Evolutionary conservation across 176 grass and related monocot genomes (phyloP).

Genomic region (Cenchrus americanus): DNA sequence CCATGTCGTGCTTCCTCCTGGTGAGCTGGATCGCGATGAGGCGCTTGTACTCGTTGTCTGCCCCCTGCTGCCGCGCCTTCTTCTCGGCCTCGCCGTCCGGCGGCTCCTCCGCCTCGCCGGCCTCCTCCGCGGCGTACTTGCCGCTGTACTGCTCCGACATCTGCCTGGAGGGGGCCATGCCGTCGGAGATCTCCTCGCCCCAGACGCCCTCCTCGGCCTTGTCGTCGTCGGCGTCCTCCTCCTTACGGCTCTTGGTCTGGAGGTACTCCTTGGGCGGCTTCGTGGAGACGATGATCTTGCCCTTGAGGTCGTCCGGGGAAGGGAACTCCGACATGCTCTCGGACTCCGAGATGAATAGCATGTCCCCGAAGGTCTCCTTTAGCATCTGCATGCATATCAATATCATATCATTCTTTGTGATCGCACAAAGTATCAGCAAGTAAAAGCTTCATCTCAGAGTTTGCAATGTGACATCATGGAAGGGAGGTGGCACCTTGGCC

Average conservation of each 20-base stretch:
- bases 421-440: no score
- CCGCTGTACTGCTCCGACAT: slow-evolving; percentile 42
- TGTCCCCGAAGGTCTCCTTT: slow-evolving; percentile 63
- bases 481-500: slow-evolving; percentile 53
- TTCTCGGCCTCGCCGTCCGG: slow-evolving; percentile 43
- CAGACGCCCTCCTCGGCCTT: slow-evolving; percentile 47
- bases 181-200: slow-evolving; percentile 65
- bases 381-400: slow-evolving; percentile 66
- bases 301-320: slow-evolving; percentile 69
- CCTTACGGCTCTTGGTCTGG: slow-evolving; percentile 47
- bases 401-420: not conserved
- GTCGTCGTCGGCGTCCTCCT: not conserved
- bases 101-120: slow-evolving; percentile 44
- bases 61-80: slow-evolving; percentile 28
- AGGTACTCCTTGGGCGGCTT: slow-evolving; percentile 81
- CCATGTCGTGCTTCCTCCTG: slow-evolving; percentile 67
- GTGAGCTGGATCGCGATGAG: slow-evolving; percentile 70
- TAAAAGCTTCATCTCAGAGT: not conserved
- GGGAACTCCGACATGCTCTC: slow-evolving; percentile 59
- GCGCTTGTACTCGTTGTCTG: slow-evolving; percentile 56
- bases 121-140: slow-evolving; percentile 38
- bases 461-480: not conserved
- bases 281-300: slow-evolving; percentile 75
- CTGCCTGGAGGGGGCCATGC: slow-evolving; percentile 23
- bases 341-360: slow-evolving; percentile 50